Conservation (phyloP, 768 basidiomycete species). For the Cystobasidium ongulense region DNA sequence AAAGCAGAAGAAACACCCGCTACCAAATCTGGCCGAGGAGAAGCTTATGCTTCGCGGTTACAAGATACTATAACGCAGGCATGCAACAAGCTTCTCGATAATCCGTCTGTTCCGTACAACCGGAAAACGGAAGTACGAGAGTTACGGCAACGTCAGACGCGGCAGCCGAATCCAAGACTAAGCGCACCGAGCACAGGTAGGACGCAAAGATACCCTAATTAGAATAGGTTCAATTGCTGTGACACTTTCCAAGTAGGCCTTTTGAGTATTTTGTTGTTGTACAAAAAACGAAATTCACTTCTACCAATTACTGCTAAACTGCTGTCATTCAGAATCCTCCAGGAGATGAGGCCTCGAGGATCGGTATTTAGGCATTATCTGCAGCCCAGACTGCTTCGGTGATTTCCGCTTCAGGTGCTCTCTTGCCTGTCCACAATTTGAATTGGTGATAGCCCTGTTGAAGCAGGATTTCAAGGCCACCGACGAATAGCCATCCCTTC, state of each 20-base stretch:
- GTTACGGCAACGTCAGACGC: not conserved
- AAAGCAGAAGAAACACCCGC: not conserved
- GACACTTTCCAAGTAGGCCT: not conserved
- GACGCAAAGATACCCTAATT: not conserved
- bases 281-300: not conserved
- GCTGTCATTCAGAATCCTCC: not conserved
- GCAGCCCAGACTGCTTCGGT: conserved; percentile 33
- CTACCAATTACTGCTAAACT: not conserved
- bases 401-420: conserved; percentile 37
- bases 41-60: not conserved
- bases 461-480: conserved; percentile 72
- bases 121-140: not conserved
- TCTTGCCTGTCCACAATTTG: conserved; percentile 39
- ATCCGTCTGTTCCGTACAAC: not conserved
- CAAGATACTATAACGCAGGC: not conserved
- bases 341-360: not conserved
- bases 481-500: conserved; percentile 58
- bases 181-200: not conserved
- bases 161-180: not conserved
- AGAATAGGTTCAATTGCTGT: not conserved
- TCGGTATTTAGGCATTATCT: conserved; percentile 30
- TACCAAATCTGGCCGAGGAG: not conserved
- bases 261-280: not conserved
- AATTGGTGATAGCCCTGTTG: conserved; percentile 85
- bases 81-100: not conserved